Conservation (phyloP, 1,284 basidiomycete species). For the Trametes pubescens region DNA sequence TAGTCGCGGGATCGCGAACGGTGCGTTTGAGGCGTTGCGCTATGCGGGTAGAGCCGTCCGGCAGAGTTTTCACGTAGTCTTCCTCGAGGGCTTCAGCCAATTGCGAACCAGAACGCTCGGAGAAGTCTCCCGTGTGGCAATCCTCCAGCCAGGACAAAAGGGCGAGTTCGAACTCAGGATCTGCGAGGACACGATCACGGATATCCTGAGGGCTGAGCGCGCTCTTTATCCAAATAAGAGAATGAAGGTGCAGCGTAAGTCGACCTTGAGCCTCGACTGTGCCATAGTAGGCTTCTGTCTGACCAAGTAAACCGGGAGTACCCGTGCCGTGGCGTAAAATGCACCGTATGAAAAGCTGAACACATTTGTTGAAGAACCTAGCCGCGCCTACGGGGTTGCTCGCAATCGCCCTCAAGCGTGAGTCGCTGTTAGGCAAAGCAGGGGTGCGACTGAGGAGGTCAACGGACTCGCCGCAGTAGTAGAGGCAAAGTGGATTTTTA, state of each 20-base stretch:
- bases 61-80: neutral
- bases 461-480: constrained; percentile 22
- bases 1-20: neutral
- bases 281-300: constrained; percentile 15
- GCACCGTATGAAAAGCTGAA: neutral
- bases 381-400: neutral
- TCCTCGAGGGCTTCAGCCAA: too few species aligned
- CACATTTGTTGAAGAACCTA: neutral
- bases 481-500: constrained; percentile 22
- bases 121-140: neutral
- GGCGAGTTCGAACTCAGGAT: neutral
- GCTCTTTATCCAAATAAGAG: constrained; percentile 42
- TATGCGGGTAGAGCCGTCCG: neutral
- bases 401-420: neutral
- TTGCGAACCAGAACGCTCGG: too few species aligned
- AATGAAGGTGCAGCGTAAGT: constrained; percentile 18
- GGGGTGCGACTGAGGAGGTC: neutral
- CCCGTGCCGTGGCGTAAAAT: neutral
- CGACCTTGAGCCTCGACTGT: constrained; percentile 25
- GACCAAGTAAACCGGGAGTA: constrained; percentile 3
- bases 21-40: neutral
- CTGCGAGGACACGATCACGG: neutral
- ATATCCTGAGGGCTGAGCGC: neutral
- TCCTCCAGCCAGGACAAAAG: neutral
- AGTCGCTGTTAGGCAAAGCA: neutral